These are phyloP conservation scores for Penicillium sp. DNA, from an alignment of 2,329 filamentous ascomycete species.

Conservation along the genomic window DNA sequence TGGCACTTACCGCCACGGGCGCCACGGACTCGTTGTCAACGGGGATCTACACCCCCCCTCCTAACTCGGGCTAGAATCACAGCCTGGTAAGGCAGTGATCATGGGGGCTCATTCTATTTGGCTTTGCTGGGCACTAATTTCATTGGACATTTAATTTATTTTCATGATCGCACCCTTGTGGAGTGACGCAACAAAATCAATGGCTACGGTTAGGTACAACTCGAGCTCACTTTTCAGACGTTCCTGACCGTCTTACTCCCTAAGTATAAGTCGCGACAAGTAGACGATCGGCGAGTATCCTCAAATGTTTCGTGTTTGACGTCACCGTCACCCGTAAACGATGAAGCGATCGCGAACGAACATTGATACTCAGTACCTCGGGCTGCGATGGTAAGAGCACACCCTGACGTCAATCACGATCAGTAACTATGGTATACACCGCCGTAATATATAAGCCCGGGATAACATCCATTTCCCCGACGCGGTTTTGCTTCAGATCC, in stretches of 20 bases:
- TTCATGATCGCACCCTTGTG: not conserved
- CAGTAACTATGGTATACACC: not conserved
- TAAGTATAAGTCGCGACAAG: not conserved
- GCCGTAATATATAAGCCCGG: not conserved
- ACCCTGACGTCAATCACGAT: not conserved
- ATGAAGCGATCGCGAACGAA: not conserved
- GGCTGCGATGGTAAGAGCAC: not conserved
- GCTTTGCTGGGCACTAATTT: not conserved
- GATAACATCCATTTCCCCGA: too few species aligned
- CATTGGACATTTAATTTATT: constrained; percentile 2
- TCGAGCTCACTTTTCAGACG: not conserved
- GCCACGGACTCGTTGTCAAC: not conserved
- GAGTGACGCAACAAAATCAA: not conserved
- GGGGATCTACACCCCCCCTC: not conserved
- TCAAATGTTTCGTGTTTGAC: not conserved
- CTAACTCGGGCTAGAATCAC: not conserved
- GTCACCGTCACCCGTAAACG: not conserved
- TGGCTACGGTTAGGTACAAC: not conserved
- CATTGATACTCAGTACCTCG: not conserved
- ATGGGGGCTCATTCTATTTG: not conserved
- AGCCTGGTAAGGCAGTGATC: not conserved
- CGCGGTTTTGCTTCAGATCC: too few species aligned
- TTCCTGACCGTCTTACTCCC: not conserved
- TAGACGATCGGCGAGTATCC: not conserved
- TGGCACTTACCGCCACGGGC: not conserved